A percentile compares a stretch with the other conserved stretches of the same genome.
Evolutionary conservation across 2,329 filamentous ascomycete genomes (phyloP).

Genomic region (Aspergillus tubingensis): DNA sequence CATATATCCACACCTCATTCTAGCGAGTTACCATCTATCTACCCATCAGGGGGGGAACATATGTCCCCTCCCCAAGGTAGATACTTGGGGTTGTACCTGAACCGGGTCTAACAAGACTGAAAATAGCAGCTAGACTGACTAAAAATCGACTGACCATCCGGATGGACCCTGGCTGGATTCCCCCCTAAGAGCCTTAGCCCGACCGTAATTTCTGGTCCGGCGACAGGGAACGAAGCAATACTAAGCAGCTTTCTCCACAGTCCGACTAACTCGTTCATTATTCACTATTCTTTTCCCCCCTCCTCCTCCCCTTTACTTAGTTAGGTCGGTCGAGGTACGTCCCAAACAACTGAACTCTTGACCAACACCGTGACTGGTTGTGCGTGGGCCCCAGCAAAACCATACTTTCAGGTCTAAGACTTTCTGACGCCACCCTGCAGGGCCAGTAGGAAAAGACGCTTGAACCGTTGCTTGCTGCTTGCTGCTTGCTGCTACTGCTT

Average conservation of each 20-base stretch:
- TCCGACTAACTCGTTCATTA: background rate
- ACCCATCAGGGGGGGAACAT: no score
- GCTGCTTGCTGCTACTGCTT: background rate
- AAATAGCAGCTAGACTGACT: conserved; percentile 1
- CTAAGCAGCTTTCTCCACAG: conserved; percentile 17
- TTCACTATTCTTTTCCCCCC: background rate
- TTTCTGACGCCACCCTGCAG: conserved; percentile 9
- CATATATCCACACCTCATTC: background rate
- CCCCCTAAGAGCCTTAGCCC: conserved; percentile 7
- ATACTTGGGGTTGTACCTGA: background rate
- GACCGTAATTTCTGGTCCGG: conserved; percentile 3
- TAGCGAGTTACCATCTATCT: no score
- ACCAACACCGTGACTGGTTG: background rate
- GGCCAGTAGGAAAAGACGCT: background rate
- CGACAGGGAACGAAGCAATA: conserved; percentile 15
- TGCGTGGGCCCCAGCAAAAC: background rate
- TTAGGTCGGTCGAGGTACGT: background rate
- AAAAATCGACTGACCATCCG: background rate
- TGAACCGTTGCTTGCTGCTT: background rate
- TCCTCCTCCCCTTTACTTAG: background rate
- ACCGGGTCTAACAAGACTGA: conserved; percentile 1
- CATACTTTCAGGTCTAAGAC: no score
- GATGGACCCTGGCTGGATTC: conserved; percentile 6
- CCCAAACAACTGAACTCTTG: background rate
- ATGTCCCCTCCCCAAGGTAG: no score